Evolutionary conservation across 2,329 filamentous ascomycete species (phyloP), one percentile per base, ranked within the genome.

Genomic region (Fusarium hostae): DNA sequence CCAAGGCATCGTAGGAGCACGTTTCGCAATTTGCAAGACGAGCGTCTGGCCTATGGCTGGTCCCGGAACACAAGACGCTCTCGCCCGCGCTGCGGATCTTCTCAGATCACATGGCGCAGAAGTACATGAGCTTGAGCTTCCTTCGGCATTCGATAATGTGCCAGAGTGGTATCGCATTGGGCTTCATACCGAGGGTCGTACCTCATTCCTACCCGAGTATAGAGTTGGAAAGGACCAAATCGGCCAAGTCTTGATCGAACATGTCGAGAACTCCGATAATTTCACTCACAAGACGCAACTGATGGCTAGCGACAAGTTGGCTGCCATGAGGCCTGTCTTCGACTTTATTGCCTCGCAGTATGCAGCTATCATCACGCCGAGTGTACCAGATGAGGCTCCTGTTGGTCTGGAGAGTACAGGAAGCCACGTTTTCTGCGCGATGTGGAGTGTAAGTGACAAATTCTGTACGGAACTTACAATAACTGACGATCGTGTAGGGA

Each of bases 331-430:
- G 41, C 87, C 89, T 2, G 80, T 84, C 37, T 84, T 88, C 18
- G 90, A 92, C 73, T 80, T 78, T 5, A 84, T 91, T 26, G 84
- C 86, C 0, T 78, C 79, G 0, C 77, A 78, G 24, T 92, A 90
- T 67, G 85, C 84, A 20, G 88, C 87, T 1, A 82, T 91, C 3
- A 74, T 92, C 41, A 87, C 86, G 0, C 90, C 90, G 0, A 90
- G 88, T 72, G 87, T 86, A 1, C 77, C 85, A 0, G 90, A 90
- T 63, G 89, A 90, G 73, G 90, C 90, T 1, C 88, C 90, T 0
- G 61, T 84, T 4, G 90, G 89, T 5, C 54, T 78, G 1, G 82
- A 82, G 26, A 84, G 79, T 63, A 92, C 89, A 0, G 90, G 90
- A 0, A 87, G 83, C 71, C 83, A 88, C 32, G 83, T 79, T 4